Evolutionary conservation across 2,329 filamentous ascomycete genomes (phyloP).

Genomic region (Arthroderma sp.): DNA sequence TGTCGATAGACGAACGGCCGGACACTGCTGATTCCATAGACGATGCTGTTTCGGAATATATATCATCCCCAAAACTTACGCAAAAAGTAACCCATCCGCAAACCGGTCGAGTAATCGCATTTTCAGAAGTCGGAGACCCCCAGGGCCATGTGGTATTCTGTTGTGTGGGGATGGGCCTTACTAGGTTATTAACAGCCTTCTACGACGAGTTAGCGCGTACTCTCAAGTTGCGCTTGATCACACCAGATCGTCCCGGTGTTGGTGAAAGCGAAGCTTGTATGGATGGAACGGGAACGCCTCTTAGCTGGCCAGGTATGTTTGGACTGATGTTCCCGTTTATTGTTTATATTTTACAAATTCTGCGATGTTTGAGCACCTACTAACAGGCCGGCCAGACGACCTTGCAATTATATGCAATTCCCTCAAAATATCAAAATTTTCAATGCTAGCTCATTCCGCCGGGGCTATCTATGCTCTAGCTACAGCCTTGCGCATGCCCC

Average conservation of each 20-base stretch:
- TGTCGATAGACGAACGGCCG: conserved; percentile 36
- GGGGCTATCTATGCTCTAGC: conserved; percentile 96
- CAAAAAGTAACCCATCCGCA: conserved; percentile 79
- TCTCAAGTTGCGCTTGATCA: conserved; percentile 78
- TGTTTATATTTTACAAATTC: background rate
- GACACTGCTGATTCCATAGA: conserved; percentile 77
- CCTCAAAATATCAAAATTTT: conserved; percentile 89
- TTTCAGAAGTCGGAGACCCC: conserved; percentile 90
- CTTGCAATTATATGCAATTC: conserved; percentile 87
- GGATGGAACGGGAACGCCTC: conserved; percentile 68
- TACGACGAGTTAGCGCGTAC: conserved; percentile 91
- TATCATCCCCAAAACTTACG: conserved; percentile 69
- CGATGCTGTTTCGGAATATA: conserved; percentile 70
- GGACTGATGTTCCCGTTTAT: background rate
- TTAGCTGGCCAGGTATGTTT: conserved; percentile 78
- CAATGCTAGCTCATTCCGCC: conserved; percentile 86
- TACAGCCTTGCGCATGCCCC: conserved; percentile 87
- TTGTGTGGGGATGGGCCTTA: conserved; percentile 95
- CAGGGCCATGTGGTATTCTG: conserved; percentile 87
- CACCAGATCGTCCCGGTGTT: conserved; percentile 83
- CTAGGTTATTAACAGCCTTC: conserved; percentile 88
- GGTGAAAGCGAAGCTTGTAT: conserved; percentile 79
- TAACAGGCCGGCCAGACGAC: conserved; percentile 42
- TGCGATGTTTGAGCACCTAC: conserved; percentile 20
- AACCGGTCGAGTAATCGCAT: conserved; percentile 78